phyloP scores from a whole-genome alignment of 768 basidiomycete genomes.

The Chalciporus pseudorubinellus region DNA sequence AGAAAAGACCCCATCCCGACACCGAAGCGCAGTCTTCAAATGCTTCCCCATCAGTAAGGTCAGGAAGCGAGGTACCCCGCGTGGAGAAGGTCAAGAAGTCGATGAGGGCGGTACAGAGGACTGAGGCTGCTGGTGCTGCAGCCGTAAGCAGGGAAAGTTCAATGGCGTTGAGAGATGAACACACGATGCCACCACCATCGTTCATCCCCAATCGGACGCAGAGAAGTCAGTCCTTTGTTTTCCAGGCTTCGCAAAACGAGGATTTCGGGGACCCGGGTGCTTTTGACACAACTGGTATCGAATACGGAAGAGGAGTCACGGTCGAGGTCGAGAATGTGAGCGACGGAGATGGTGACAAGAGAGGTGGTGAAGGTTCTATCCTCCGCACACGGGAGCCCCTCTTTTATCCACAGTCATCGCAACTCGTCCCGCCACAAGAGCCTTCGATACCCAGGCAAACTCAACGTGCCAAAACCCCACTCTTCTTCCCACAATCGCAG shows the following conservation, averaged over 20 bases:
- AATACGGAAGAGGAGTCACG: slow-evolving; percentile 3
- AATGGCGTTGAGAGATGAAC: slow-evolving; percentile 18
- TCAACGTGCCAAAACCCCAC: slow-evolving; percentile 19
- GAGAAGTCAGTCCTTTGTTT: slow-evolving; percentile 8
- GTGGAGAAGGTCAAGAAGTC: slow-evolving; percentile 45
- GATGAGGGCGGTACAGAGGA: slow-evolving; percentile 36
- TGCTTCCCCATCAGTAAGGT: slow-evolving; percentile 9
- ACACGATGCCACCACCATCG: slow-evolving; percentile 42
- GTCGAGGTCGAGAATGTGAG: background rate
- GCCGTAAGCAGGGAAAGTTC: slow-evolving; percentile 15
- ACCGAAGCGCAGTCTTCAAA: slow-evolving; percentile 33
- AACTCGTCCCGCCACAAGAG: slow-evolving; percentile 8
- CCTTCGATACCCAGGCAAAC: slow-evolving; percentile 2
- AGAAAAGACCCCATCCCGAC: slow-evolving; percentile 21
- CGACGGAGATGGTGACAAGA: background rate
- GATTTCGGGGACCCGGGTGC: slow-evolving; percentile 17
- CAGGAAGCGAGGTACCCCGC: slow-evolving; percentile 38
- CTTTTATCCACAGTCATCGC: slow-evolving; percentile 28
- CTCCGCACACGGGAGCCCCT: slow-evolving; percentile 14
- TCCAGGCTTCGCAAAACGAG: slow-evolving; percentile 14
- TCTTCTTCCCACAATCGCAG: slow-evolving; percentile 56
- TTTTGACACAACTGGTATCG: slow-evolving; percentile 1
- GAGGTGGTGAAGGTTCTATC: background rate
- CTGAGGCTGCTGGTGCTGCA: slow-evolving; percentile 18
- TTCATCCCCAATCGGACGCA: slow-evolving; percentile 16